A percentile compares a stretch with the other conserved stretches of the same genome.
Evolutionary conservation across 352 stramenopile genomes (phyloP).

Genomic region (Hyaloperonospora arabidopsidis): DNA sequence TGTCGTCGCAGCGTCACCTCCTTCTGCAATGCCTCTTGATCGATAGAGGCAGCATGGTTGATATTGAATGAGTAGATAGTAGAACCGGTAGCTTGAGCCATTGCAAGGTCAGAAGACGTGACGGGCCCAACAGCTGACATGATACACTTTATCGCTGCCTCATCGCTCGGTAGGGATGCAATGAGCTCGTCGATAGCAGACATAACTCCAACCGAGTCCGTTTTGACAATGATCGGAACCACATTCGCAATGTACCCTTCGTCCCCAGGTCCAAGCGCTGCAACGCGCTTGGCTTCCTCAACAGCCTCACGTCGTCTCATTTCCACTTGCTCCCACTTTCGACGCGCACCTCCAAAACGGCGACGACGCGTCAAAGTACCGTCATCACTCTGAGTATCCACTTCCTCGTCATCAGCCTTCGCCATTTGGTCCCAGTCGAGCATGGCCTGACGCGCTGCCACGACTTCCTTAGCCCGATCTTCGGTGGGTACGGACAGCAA

Average conservation of each 20-base stretch:
- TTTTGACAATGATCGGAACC: constrained; percentile 97
- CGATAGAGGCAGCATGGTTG: constrained; percentile 58
- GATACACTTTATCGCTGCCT: constrained; percentile 78
- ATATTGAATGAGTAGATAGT: constrained; percentile 88
- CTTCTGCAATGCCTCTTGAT: constrained; percentile 76
- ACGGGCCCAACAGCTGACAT: constrained; percentile 73
- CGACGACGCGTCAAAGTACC: constrained; percentile 29
- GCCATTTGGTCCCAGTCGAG: constrained; percentile 72
- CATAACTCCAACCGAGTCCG: constrained; percentile 95
- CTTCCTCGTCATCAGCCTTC: constrained; percentile 45
- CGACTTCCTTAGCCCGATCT: constrained; percentile 73
- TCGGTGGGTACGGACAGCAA: constrained; percentile 68
- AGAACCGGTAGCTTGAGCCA: constrained; percentile 73
- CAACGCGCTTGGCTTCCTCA: constrained; percentile 64
- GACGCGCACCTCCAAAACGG: constrained; percentile 41
- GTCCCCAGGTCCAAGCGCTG: constrained; percentile 57
- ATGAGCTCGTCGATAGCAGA: constrained; percentile 88
- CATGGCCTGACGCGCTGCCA: constrained; percentile 59
- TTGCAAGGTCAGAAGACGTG: constrained; percentile 72
- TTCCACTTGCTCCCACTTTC: constrained; percentile 66
- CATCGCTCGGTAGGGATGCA: constrained; percentile 55
- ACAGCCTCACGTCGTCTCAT: constrained; percentile 52
- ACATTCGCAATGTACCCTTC: constrained; percentile 87
- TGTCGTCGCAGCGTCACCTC: constrained; percentile 63
- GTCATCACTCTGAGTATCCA: constrained; percentile 27